Base-by-base conservation (phyloP, 768 basidiomycete species). In the Steccherinum ochraceum region DNA sequence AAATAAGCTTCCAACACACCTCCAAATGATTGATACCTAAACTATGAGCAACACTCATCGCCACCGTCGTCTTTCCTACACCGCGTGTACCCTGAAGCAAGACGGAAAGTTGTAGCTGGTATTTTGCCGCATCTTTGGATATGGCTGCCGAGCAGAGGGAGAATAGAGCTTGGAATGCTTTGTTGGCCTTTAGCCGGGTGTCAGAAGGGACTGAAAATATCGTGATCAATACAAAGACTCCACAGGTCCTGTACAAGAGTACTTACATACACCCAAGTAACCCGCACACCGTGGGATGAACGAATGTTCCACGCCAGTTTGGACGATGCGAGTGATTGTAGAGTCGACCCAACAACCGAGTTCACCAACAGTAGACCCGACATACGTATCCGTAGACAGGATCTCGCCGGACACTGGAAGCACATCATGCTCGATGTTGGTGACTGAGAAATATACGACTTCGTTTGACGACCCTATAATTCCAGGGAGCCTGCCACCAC, bases 261-360 rank as follows among this genome's bases (percentile, higher is more conserved):
- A 62, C 68, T 59, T 62, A 86, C 88, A 69, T 51, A 80, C 61
- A 24, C 72, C 70, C 21, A 77, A 58, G 60, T 80, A 86, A 3
- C 62, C 64, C 24, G 67, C 67, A 3, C 73, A 66, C 61, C 79
- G 76, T 23, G 81, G 86, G 35, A 84, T 73, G 51, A 76, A 72
- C 5, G 72, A 72, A 54, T 86, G 79, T 58, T 92, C 90, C 5
- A 89, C 60, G 0, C 95, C 93, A 0, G 81, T 75, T 64, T 94
- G 89, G 5, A 88, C 66, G 60, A 97, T 79, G 48, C 82, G 81
- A 18, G 95, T 95, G 5, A 75, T 62, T 1, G 72, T 63, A 1
- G 83, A 68, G 58, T 97, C 90, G 18, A 96, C 74, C 78, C 88
- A 89, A 60, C 87, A 94, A 0, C 95, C 95, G 16, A 93, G 63